Base-by-base conservation (phyloP, 2,329 filamentous ascomycete species). In the Microascus cirrosus region DNA sequence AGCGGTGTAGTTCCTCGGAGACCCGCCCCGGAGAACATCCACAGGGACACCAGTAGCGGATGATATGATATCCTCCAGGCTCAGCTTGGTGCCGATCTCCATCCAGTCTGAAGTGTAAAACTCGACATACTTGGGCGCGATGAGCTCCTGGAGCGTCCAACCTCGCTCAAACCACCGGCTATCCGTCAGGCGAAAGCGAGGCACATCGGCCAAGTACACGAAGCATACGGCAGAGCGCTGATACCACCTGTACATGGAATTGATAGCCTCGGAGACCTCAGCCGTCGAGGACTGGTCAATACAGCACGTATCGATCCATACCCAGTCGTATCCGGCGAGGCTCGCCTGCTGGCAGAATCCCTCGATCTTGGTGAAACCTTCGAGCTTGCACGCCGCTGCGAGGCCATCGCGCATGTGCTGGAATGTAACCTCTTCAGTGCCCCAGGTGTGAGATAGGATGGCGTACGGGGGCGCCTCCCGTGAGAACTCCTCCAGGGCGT, bases 381-480 rank as follows among this genome's bases (percentile, higher is more conserved):
- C 28, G 45, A 39, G 55, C 25, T 53, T 56, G 28, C 34, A 28
- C 35, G 53, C 24, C 12, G 28, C 32, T n/a, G 59, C 56, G 6
- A 59, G 55, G 2, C 59, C 59, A 6, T 61, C 54, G 11, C 55
- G 56, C 59, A 65, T 59, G 58, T 65, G 61, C 24, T 63, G 62
- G 50, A 63, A 62, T 4, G 61, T 63, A 35, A 68, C 64, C 54
- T 70, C 68, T 2, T 67, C 66, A 2, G 61, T 42, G 11, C 60
- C 63, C 63, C 66, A 68, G n/a, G 66, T 68, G 60, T 70, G 68
- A 15, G 68, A 69, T 11, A 70, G 59, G 50, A 70, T 68, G 53
- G 65, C 67, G 57, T 69, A 69, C 52, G 60, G 58, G 3, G 67
- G 67, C 10, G 61, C 61, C 35, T 67, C 65, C 5, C 39, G 13